Base-by-base conservation (phyloP, 2,329 filamentous ascomycete genomes). In the Pezicula carpinea region DNA sequence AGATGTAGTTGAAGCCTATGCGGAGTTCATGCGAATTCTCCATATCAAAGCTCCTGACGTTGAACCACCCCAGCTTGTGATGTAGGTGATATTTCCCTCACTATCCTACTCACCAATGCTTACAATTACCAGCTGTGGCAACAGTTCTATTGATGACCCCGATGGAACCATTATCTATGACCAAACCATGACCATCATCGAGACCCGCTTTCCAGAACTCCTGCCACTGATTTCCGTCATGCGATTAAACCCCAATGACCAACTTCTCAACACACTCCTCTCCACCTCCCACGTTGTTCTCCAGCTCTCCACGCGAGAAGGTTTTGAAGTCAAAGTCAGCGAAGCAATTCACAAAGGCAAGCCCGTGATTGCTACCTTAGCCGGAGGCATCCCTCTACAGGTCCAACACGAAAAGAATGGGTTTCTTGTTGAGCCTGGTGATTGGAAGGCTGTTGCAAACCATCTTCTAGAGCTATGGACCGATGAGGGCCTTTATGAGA, bases 321-420 rank as follows among this genome's bases (percentile, higher is more conserved):
- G 88, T 0, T 93, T 93, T 57, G 88, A 93, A 66, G 84, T 93
- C 57, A 93, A 93, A 66, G 87, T 93, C 5, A 89, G 85, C 0
- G 89, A 93, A 66, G 87, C 86, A 1, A 73, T 92, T 18, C 87
- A 91, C 61, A 88, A 89, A 38, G 87, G 87, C 13, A 80, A 85
- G 2, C 88, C 88, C 1, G 77, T 90, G 58, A 89, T 93, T 52
- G 86, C 84, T 3, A 88, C 85, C 1, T 73, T 74, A 17, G 82
- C 83, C 1, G 88, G 88, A n/a, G 88, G 88, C 10, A 91, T 93
- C 44, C 87, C 87, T 1, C 72, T 92, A 4, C 88, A 93, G 63
- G 77, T 93, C 47, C 76, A 86, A 63, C 71, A 91, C 57, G 73
- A 74, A 31, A 78, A 86, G 62, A 85, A 84, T 49, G 87, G 87